These are phyloP conservation scores for Entrophospora sp. DNA, from an alignment of 192 early-diverging fungal genomes.

Conservation along the genomic window DNA sequence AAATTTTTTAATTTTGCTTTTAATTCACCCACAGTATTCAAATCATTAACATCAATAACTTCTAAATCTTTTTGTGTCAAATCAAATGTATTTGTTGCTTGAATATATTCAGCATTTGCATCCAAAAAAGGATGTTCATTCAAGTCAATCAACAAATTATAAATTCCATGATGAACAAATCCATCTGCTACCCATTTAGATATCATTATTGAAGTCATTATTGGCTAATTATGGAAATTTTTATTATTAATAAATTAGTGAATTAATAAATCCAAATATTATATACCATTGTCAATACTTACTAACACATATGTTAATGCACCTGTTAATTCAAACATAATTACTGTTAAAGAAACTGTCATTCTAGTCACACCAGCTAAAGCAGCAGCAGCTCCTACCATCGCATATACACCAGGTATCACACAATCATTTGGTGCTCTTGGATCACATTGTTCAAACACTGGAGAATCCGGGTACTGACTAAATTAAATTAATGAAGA, in stretches of 20 bases:
- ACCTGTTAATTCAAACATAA: conserved; percentile 98
- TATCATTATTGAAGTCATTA: conserved; percentile 49
- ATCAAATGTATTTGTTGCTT: conserved; percentile 49
- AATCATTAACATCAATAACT: conserved; percentile 54
- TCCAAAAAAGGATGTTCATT: conserved; percentile 71
- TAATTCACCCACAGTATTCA: conserved; percentile 51
- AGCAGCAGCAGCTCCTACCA: conserved; percentile 85
- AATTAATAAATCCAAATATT: neutral
- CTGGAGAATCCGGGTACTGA: conserved; percentile 48
- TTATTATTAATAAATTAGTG: neutral
- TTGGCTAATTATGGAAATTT: conserved; percentile 48
- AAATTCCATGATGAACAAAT: conserved; percentile 58
- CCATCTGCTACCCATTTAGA: conserved; percentile 72
- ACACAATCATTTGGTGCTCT: conserved; percentile 63
- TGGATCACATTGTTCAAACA: conserved; percentile 71
- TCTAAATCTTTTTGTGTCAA: conserved; percentile 56
- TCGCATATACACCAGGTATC: conserved; percentile 92
- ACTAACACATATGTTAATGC: conserved; percentile 82
- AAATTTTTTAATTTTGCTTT: conserved; percentile 33
- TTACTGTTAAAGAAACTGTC: conserved; percentile 77
- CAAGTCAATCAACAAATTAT: conserved; percentile 63
- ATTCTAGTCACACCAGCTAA: conserved; percentile 35
- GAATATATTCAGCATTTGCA: conserved; percentile 62
- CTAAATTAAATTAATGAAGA: neutral
- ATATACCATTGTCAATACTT: too few species aligned